Base-by-base conservation (phyloP, 371 early-diverging fungal genomes). In the Sporodiniella umbellata region DNA sequence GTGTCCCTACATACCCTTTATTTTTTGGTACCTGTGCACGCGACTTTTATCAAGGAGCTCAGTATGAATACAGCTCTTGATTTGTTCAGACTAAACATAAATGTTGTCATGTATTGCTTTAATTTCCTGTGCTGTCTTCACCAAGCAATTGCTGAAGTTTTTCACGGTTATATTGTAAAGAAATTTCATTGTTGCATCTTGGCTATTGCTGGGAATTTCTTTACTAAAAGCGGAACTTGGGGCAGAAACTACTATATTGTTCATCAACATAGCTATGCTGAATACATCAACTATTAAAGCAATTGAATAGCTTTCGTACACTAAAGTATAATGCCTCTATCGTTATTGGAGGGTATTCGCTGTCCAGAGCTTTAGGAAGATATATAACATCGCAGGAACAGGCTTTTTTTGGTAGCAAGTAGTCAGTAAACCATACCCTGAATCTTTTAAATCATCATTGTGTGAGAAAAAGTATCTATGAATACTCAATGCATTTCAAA, bases 41-140 rank as follows among this genome's bases (percentile, higher is more conserved):
- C n/a, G n/a, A n/a, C n/a, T n/a, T n/a, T n/a, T 46, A 30, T 53
- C 53, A 46, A 46, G 46, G 39, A 42, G 31, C 31, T 28, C 47
- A 46, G 40, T 46, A 40, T 53, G 42, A 40, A 45, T 46, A 40
- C 40, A 53, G 39, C 47, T 46, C 42, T 53, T 53, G 11, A 46
- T 53, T 46, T 53, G 44, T 46, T 46, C 47, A 31, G 46, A 40
- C 45, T 53, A 37, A 46, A 38, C 46, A 53, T 21, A 40, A 38
- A 22, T 46, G 46, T 46, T 53, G 39, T 38, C 45, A 53, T 39
- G 45, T 18, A 53, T 53, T 45, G 45, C 26, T 31, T 22, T 40
- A 40, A 46, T 53, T 53, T 40, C 42, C 40, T 46, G 37, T 38
- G 46, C 22, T 19, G 2, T 53, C 30, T 45, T 45, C 45, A 45